Percentiles rank a stretch among this genome's conserved stretches.
Conservation (phyloP, 1,139 yeast genomes). For the Taphrina populina region DNA sequence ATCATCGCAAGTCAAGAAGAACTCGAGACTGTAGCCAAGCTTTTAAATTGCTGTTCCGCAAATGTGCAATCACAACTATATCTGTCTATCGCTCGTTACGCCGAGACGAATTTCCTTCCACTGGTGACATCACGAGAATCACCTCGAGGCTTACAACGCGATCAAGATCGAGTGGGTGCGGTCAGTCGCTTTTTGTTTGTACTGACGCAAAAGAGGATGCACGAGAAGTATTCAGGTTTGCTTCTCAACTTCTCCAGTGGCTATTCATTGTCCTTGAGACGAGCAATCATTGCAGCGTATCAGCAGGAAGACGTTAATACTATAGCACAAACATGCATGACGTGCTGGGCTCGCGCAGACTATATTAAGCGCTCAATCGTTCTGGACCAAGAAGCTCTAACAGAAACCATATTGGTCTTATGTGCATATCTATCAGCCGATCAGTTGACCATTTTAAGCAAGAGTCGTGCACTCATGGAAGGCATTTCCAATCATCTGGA, state of each 20-base stretch:
- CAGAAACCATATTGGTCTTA: conserved; percentile 5
- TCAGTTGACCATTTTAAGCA: background rate
- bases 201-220: background rate
- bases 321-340: conserved; percentile 6
- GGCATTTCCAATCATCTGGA: conserved; percentile 20
- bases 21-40: background rate
- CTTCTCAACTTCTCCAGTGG: conserved; percentile 1
- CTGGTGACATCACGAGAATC: background rate
- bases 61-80: background rate
- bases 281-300: conserved; percentile 2
- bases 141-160: background rate
- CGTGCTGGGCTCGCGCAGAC: conserved; percentile 8
- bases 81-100: background rate
- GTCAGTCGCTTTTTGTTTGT: background rate
- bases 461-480: background rate
- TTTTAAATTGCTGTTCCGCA: background rate
- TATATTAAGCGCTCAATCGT: conserved; percentile 12
- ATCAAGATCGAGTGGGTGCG: conserved; percentile 18
- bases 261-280: conserved; percentile 5
- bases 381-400: conserved; percentile 5
- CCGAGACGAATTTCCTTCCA: background rate
- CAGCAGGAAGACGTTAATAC: background rate
- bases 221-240: background rate
- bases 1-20: background rate
- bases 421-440: conserved; percentile 1